Percentiles rank a stretch among this genome's conserved stretches.
phyloP scores from a whole-genome alignment of 768 basidiomycete species.

The Serpula lacrymans region DNA sequence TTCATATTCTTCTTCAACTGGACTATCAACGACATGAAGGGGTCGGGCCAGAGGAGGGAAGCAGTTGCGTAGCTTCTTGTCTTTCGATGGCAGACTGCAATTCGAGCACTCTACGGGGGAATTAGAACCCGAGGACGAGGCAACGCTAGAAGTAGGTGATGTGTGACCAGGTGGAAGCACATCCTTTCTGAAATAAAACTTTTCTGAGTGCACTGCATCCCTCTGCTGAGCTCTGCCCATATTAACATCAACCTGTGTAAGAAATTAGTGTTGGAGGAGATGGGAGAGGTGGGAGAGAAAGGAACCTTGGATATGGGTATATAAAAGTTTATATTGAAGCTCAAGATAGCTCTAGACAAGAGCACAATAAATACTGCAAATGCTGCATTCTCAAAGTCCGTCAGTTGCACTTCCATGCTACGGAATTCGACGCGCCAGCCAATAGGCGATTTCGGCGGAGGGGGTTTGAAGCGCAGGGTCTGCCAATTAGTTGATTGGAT shows the following conservation, averaged over 20 bases:
- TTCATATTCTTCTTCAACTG: constrained; percentile 80
- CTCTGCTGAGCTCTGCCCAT: constrained; percentile 88
- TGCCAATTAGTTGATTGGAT: constrained; percentile 99
- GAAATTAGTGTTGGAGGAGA: neutral
- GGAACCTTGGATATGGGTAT: constrained; percentile 92
- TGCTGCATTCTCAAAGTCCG: constrained; percentile 98
- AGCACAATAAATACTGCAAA: constrained; percentile 94
- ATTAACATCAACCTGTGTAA: constrained; percentile 86
- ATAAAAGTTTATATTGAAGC: constrained; percentile 91
- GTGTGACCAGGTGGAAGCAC: constrained; percentile 59
- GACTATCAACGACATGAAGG: constrained; percentile 46
- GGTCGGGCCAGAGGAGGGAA: constrained; percentile 53
- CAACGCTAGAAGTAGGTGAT: constrained; percentile 35
- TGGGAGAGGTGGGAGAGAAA: neutral
- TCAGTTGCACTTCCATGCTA: constrained; percentile 98
- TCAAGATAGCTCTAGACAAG: constrained; percentile 89
- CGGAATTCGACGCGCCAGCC: constrained; percentile 99
- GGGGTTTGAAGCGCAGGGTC: constrained; percentile 97
- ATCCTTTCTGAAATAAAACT: constrained; percentile 88
- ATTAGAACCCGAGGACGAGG: constrained; percentile 42
- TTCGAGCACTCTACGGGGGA: constrained; percentile 35
- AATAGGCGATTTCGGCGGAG: constrained; percentile 86
- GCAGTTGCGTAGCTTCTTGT: constrained; percentile 68
- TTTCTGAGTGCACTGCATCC: constrained; percentile 68
- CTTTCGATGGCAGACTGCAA: constrained; percentile 43